These are phyloP conservation scores for Trametes sanguinea DNA, from an alignment of 768 basidiomycete species.

Conservation along the genomic window DNA sequence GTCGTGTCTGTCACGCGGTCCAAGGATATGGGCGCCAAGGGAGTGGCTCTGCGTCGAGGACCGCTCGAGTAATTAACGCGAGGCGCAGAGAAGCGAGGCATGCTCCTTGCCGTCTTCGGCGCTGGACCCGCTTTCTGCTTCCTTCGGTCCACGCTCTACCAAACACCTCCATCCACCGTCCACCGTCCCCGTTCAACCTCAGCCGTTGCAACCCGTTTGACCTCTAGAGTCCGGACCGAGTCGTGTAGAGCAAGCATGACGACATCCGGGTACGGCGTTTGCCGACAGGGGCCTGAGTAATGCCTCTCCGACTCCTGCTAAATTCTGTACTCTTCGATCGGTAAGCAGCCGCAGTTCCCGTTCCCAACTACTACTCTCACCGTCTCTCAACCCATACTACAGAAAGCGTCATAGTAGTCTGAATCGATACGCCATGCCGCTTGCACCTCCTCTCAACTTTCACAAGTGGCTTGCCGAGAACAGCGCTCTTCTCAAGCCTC, in stretches of 20 bases:
- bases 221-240: no score
- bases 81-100: no score
- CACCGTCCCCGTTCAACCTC: no score
- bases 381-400: background rate
- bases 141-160: no score
- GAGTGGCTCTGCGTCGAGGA: no score
- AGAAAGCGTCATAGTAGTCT: background rate
- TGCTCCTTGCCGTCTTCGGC: background rate
- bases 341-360: no score
- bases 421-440: constrained; percentile 53
- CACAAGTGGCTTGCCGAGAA: constrained; percentile 88
- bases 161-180: no score
- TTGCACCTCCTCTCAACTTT: constrained; percentile 84
- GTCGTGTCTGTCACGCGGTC: background rate
- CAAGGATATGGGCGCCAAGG: background rate
- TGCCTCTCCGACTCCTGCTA: background rate
- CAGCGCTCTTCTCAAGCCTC: constrained; percentile 76
- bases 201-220: no score
- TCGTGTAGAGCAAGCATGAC: background rate
- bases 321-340: no score
- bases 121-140: background rate
- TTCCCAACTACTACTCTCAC: background rate
- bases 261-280: constrained; percentile 11
- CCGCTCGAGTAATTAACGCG: no score
- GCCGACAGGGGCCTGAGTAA: constrained; percentile 19